These are phyloP conservation scores for Saccharum officinarum DNA, from an alignment of 176 grass and related monocot species.

Conservation along the genomic window DNA sequence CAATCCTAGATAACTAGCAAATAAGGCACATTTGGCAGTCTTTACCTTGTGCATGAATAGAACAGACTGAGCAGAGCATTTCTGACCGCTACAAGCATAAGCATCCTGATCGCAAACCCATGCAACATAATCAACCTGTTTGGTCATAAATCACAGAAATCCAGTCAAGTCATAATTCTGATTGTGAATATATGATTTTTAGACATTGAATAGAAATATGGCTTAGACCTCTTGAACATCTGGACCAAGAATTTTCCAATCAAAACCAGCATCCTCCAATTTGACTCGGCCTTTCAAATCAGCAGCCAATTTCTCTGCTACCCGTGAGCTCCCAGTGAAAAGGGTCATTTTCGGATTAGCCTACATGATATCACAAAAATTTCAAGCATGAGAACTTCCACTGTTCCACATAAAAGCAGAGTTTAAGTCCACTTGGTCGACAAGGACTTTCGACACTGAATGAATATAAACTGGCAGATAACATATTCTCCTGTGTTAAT, in stretches of 20 bases:
- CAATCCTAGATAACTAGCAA: not conserved
- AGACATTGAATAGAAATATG: not conserved
- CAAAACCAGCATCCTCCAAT: constrained; percentile 99
- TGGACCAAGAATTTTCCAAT: constrained; percentile 98
- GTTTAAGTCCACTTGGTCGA: not conserved
- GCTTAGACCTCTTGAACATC: constrained; percentile 91
- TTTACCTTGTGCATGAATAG: constrained; percentile 92
- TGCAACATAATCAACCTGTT: constrained; percentile 90
- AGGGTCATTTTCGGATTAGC: constrained; percentile 91
- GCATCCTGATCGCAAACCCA: constrained; percentile 99
- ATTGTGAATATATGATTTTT: not conserved
- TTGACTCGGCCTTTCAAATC: constrained; percentile 90
- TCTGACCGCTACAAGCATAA: constrained; percentile 96
- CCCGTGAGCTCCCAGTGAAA: constrained; percentile 89
- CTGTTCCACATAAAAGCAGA: not conserved
- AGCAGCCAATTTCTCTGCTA: constrained; percentile 84
- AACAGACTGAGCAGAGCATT: constrained; percentile 98
- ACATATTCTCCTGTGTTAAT: not conserved
- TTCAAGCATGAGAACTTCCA: constrained; percentile 11
- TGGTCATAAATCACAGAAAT: constrained; percentile 22
- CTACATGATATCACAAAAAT: constrained; percentile 46
- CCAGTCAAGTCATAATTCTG: constrained; percentile 2
- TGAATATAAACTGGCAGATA: not conserved
- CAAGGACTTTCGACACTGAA: not conserved
- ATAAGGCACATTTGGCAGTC: not conserved